Percentiles rank a stretch among this genome's conserved stretches.
Evolutionary conservation across 371 early-diverging fungal species (phyloP).

Genomic region (Mucor plumbeus): DNA sequence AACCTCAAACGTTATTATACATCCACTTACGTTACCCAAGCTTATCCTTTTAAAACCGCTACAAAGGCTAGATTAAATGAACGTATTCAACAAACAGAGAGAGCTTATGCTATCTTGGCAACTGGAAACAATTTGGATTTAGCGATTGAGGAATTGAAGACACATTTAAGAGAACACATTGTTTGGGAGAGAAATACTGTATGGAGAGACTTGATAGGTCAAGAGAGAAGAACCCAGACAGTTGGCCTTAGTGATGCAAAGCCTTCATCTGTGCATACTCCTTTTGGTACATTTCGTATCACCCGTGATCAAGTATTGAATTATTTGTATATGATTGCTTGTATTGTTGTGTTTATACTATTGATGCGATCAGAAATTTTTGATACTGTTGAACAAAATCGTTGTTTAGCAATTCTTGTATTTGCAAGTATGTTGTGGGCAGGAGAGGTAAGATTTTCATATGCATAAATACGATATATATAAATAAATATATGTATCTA

Average conservation of each 20-base stretch:
- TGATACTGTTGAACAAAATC: slow-evolving; percentile 67
- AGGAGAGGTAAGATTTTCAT: slow-evolving; percentile 70
- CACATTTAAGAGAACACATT: slow-evolving; percentile 87
- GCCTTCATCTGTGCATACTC: slow-evolving; percentile 47
- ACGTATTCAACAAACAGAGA: slow-evolving; percentile 64
- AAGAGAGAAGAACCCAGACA: slow-evolving; percentile 82
- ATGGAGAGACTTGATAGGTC: slow-evolving; percentile 96
- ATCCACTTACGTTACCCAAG: slow-evolving; percentile 50
- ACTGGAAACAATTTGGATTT: slow-evolving; percentile 59
- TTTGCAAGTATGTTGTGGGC: slow-evolving; percentile 94
- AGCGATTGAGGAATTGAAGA: slow-evolving; percentile 77
- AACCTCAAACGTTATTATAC: slow-evolving; percentile 62
- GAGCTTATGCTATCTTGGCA: slow-evolving; percentile 62
- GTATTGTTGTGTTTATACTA: slow-evolving; percentile 60
- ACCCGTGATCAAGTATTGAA: slow-evolving; percentile 45
- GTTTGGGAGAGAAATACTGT: slow-evolving; percentile 97
- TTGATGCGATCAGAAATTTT: slow-evolving; percentile 62
- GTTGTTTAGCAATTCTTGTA: slow-evolving; percentile 89
- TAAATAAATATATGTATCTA: neutral
- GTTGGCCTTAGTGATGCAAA: slow-evolving; percentile 60
- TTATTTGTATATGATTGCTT: slow-evolving; percentile 44
- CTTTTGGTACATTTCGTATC: slow-evolving; percentile 50
- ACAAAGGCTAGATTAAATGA: slow-evolving; percentile 65
- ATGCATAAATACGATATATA: neutral
- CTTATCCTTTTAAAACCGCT: slow-evolving; percentile 68